Evolutionary conservation across 179 eudicot species (phyloP), one percentile per base, ranked within the genome.

Genomic region (Patellifolia procumbens): DNA sequence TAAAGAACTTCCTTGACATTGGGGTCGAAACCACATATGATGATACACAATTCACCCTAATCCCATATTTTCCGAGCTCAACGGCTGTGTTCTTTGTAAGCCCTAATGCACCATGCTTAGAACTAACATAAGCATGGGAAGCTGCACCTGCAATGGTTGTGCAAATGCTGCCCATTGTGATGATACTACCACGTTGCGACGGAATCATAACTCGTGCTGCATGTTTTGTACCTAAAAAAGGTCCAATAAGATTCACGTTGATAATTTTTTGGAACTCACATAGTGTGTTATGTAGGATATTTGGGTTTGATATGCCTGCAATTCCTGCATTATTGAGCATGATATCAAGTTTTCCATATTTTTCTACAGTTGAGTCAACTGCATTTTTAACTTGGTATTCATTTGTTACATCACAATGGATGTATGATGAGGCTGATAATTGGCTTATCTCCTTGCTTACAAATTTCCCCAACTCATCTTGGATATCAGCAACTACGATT

Each of bases 401-500:
- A 31, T 56, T 52, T 0, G 83, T 79, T 12, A 83, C 85, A 13
- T 86, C 73, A 37, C 87, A 83, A 65, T 86, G 84, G 53, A 76
- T 39, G 48, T 76, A n/a, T n/a, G n/a, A 84, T 26, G 82, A 72
- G 76, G 0, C 39, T 0, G n/a, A 37, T 43, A 1, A 66, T 76
- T 2, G 82, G 42, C 79, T 32, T 22, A 58, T 75, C 5, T 87
- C 81, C 1, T 69, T 28, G 59, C 77, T 76, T 13, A 84, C 51
- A 39, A 73, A 16, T 3, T 2, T 46, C 5, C 84, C 94, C 48
- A 76, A 66, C 3, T 86, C 75, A 51, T 90, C 94, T 70, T 87
- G 94, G 28, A 90, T 72, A 75, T 90, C 91, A 3, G 87, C 91
- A 7, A 90, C 82, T 20, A 90, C 79, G 24, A 90, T 82, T 73